phyloP scores from a whole-genome alignment of 1,139 yeast genomes.

The Kazachstania sp. region DNA sequence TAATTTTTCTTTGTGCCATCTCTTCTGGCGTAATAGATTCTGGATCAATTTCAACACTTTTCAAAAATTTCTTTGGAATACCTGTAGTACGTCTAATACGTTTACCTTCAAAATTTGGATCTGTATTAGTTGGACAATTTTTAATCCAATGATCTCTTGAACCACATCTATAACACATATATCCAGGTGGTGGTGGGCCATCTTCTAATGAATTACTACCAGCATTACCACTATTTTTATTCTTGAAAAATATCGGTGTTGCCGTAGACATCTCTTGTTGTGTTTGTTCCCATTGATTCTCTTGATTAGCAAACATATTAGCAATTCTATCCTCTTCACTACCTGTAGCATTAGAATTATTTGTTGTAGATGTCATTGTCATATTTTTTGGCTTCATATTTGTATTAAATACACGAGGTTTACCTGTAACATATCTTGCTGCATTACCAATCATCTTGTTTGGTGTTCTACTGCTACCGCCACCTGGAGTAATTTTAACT shows the following conservation, averaged over 20 bases:
- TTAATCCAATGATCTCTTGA: conserved; percentile 95
- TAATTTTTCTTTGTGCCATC: conserved; percentile 64
- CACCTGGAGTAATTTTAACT: conserved; percentile 32
- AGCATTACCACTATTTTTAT: conserved; percentile 13
- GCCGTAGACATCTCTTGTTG: conserved; percentile 84
- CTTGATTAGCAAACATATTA: conserved; percentile 87
- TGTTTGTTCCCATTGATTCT: conserved; percentile 88
- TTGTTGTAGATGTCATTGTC: conserved; percentile 12
- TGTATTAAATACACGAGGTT: conserved; percentile 48
- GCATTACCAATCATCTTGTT: conserved; percentile 65
- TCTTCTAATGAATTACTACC: conserved; percentile 16
- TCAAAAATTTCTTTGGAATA: conserved; percentile 87
- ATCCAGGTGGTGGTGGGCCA: conserved; percentile 83
- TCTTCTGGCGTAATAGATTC: conserved; percentile 47
- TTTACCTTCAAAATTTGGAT: conserved; percentile 89
- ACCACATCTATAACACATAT: conserved; percentile 94
- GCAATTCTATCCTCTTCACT: conserved; percentile 84
- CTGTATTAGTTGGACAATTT: conserved; percentile 89
- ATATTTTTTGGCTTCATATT: conserved; percentile 14
- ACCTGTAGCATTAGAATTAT: conserved; percentile 28
- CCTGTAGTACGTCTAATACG: conserved; percentile 91
- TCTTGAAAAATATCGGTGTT: conserved; percentile 50
- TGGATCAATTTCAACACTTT: conserved; percentile 58
- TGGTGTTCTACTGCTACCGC: conserved; percentile 17
- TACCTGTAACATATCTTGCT: conserved; percentile 78